Base-by-base conservation (phyloP, 2,329 filamentous ascomycete species). In the Ophiocordyceps camponoti-rufipedis region DNA sequence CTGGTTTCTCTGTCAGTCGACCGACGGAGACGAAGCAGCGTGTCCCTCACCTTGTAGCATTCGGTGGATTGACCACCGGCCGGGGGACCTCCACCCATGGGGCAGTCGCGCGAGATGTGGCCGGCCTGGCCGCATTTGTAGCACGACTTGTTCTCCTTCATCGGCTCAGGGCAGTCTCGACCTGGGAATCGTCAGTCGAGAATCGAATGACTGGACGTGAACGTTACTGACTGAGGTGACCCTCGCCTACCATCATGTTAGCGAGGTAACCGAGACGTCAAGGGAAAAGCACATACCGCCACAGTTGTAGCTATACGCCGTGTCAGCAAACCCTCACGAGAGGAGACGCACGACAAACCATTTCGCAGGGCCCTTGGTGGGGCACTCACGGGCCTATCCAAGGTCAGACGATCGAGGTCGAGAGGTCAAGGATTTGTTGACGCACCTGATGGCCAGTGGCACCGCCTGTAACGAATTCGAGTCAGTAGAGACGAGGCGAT, bases 71-170 rank as follows among this genome's bases (percentile, higher is more conserved):
- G 62, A 54, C 57, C 59, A 50, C 67, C 68, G 52, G 65, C 68
- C 53, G 65, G 67, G 55, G 65, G 66, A 47, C 62, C 66, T 45
- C 69, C 68, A 50, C 67, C 68, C 52, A 71, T 68, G 62, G 67
- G 78, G 70, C 83, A 88, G 60, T 95, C 88, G 56, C 89, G 87
- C 56, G 85, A 91, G 63, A 95, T 84, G 74, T 96, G 89, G 51
- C 87, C 89, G 54, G 79, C 68, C 65, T 84, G 77, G 60, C 85
- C 85, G 70, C 82, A 87, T 58, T 81, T 75, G 69, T 82, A 83
- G 71, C 78, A 83, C 56, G 78, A 74, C 71, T 82, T 78, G 62
- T 68, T 87, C 67, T 94, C 86, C 73, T 94, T 94, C 58, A 84
- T 78, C 49, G 86, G 82, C 63, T 85, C 79, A 51, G 82, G 80